Conservation (phyloP, 805 yeast species). For the Danielia oregonensis region DNA sequence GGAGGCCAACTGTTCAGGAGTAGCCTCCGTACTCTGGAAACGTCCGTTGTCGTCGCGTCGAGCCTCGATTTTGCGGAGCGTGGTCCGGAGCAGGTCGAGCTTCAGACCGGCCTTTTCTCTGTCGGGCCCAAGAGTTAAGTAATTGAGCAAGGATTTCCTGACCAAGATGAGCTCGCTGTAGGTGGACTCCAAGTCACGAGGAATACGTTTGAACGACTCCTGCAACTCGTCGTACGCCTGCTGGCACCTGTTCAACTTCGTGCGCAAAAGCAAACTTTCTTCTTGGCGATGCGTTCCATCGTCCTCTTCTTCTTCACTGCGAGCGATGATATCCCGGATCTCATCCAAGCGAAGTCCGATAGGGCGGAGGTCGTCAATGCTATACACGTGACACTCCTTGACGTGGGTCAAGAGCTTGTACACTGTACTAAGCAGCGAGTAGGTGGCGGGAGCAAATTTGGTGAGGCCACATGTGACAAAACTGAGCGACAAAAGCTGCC, state of each 20-base stretch:
- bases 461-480: conserved; percentile 90
- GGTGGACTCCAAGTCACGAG: conserved; percentile 35
- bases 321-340: conserved; percentile 57
- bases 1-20: conserved; percentile 20
- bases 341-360: conserved; percentile 70
- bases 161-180: conserved; percentile 60
- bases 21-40: conserved; percentile 30
- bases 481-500: conserved; percentile 81
- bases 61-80: conserved; percentile 27
- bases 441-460: conserved; percentile 90
- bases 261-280: conserved; percentile 57
- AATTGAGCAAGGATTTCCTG: conserved; percentile 51
- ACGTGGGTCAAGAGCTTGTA: conserved; percentile 80
- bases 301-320: conserved; percentile 13
- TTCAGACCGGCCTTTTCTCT: conserved; percentile 3
- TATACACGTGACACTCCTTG: conserved; percentile 75
- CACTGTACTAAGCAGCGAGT: conserved; percentile 84
- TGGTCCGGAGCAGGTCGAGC: conserved; percentile 18
- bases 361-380: conserved; percentile 78
- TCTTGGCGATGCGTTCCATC: conserved; percentile 42
- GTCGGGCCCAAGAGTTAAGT: conserved; percentile 19
- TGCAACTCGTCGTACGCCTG: conserved; percentile 56
- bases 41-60: conserved; percentile 55
- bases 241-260: conserved; percentile 62
- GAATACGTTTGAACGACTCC: conserved; percentile 42